Evolutionary conservation across 352 stramenopile species (phyloP), one percentile per base, ranked within the genome.

Genomic region (Phytophthora colocasiae): DNA sequence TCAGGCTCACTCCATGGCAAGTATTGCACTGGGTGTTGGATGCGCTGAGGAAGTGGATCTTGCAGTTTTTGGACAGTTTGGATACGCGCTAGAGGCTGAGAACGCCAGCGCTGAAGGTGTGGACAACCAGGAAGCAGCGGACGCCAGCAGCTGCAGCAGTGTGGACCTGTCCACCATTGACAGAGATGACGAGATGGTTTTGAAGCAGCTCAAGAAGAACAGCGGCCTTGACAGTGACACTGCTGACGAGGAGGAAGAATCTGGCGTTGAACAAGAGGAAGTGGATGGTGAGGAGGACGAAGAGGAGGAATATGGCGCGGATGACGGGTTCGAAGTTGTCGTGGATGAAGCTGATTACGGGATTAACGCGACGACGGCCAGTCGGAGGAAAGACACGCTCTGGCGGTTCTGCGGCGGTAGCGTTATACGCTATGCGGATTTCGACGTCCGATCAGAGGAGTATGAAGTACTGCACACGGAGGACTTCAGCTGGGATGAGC

Each of bases 401-500:
- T 94, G 85, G 85, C 74, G 84, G 15, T 96, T 95, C 60, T 95
- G 89, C 47, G 87, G 88, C 29, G 85, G 87, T 19, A 88, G 81
- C 14, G 83, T 93, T 29, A 81, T 93, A 41, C 83, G 86, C 17
- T 94, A 96, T 50, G 73, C 79, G 1, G 89, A 96, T 72, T 96
- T 96, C 72, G 87, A 96, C 67, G 85, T 96, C n/a, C 77, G 78
- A 22, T 93, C 87, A 1, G 59, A 78, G 41, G 81, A 90, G 36
- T 95, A 96, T 55, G 81, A 84, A 39, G 85, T 96, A 59, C 70
- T 96, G 27, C 86, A 96, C 58, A 95, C 89, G 15, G 87, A 96
- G 50, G 89, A 96, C 58, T 96, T 96, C 63, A 92, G 83, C 64
- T 96, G 89, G 89, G 89, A 93, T 52, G 87, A 96, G 64, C 89